Percentiles rank a stretch among this genome's conserved stretches.
phyloP scores from a whole-genome alignment of 139 green algal species.

The Ulvella scutata region DNA sequence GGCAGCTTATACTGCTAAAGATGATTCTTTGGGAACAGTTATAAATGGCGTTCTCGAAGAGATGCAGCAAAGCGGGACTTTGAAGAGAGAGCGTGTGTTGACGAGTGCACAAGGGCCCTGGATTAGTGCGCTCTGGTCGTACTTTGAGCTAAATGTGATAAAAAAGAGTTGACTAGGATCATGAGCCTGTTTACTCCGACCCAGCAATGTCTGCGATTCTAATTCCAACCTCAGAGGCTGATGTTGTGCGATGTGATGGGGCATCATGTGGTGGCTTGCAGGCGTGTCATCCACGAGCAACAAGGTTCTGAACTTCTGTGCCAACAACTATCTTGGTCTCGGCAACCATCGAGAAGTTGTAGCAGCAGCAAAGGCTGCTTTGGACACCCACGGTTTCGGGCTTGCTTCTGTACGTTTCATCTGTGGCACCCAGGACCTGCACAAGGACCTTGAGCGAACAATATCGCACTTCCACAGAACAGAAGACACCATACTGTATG shows the following conservation, averaged over 20 bases:
- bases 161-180: too few relatives aligned
- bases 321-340: constrained; percentile 33
- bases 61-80: background rate
- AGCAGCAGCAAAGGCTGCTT: constrained; percentile 23
- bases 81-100: background rate
- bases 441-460: constrained; percentile 42
- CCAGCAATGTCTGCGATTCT: background rate
- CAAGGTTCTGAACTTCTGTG: constrained; percentile 28
- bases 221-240: background rate
- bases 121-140: background rate
- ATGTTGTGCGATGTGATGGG: background rate
- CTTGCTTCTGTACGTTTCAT: constrained; percentile 51
- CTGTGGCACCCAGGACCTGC: constrained; percentile 49
- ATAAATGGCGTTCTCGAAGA: background rate
- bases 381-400: constrained; percentile 42
- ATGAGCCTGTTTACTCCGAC: background rate
- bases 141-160: too few relatives aligned
- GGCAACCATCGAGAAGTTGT: constrained; percentile 38
- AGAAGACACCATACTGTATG: constrained; percentile 47
- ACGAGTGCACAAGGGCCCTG: background rate
- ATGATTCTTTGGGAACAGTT: too few relatives aligned
- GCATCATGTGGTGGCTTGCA: background rate
- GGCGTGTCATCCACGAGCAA: background rate
- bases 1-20: too few relatives aligned
- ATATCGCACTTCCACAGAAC: constrained; percentile 36